These are phyloP conservation scores for Phytopythium delawarense DNA, from an alignment of 352 stramenopile genomes.

Conservation along the genomic window DNA sequence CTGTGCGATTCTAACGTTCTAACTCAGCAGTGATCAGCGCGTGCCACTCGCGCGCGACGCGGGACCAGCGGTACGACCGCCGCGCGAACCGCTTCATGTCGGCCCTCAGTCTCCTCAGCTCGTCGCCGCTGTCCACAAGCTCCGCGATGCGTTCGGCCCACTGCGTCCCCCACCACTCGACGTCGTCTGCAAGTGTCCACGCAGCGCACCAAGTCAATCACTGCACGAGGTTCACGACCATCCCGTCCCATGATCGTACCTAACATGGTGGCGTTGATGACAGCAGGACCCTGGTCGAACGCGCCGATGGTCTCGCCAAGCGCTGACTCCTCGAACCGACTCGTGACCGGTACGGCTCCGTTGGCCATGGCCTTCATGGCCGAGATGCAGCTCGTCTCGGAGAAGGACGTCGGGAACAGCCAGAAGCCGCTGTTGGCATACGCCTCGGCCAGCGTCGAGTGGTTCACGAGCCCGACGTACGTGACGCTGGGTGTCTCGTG, in stretches of 20 bases:
- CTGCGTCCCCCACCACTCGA: constrained; percentile 31
- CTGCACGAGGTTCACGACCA: background rate
- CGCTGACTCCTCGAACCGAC: constrained; percentile 52
- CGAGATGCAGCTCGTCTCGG: constrained; percentile 90
- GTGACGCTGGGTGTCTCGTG: constrained; percentile 38
- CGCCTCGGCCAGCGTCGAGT: constrained; percentile 57
- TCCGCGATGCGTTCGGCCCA: constrained; percentile 52
- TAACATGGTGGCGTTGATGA: background rate
- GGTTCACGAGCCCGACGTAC: constrained; percentile 80
- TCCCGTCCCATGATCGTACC: background rate
- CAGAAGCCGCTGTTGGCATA: constrained; percentile 84
- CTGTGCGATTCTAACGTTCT: background rate
- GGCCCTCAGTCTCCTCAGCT: constrained; percentile 22
- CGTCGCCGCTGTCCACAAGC: constrained; percentile 25
- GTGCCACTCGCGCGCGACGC: constrained; percentile 56
- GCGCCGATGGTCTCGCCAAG: constrained; percentile 53
- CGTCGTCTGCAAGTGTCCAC: constrained; percentile 7
- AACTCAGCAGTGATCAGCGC: constrained; percentile 24
- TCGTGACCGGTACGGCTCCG: constrained; percentile 89
- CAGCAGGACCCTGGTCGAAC: constrained; percentile 74
- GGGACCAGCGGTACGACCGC: constrained; percentile 43
- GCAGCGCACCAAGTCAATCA: background rate
- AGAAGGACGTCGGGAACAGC: constrained; percentile 87
- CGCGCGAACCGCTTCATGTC: constrained; percentile 63
- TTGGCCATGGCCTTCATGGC: constrained; percentile 91